Conservation (phyloP, 2,329 filamentous ascomycete species). For the Penicillium sp. region DNA sequence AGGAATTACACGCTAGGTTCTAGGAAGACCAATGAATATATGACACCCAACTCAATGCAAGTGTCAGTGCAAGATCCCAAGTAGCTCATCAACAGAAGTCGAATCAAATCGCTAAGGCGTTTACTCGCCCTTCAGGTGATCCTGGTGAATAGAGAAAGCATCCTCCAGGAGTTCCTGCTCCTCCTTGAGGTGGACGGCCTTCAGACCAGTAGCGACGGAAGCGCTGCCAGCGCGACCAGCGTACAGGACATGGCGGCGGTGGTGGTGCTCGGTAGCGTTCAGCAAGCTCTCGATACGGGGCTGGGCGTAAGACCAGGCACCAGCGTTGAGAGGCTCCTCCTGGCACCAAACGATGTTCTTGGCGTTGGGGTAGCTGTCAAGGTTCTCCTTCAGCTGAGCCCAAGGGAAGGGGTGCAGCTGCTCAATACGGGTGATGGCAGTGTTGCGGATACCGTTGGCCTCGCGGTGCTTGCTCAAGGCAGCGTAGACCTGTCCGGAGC, state of each 20-base stretch:
- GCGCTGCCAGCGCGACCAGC: conserved; percentile 91
- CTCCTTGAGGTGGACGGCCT: conserved; percentile 85
- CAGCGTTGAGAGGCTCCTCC: conserved; percentile 96
- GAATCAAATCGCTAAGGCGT: conserved; percentile 12
- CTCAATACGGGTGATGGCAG: conserved; percentile 92
- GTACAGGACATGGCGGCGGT: conserved; percentile 95
- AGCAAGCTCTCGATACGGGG: conserved; percentile 94
- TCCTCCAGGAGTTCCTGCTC: conserved; percentile 77
- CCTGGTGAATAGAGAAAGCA: conserved; percentile 63
- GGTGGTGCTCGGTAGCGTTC: conserved; percentile 86
- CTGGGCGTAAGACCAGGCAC: conserved; percentile 96
- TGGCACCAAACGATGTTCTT: conserved; percentile 97
- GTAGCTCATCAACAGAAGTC: conserved; percentile 4
- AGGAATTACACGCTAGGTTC: conserved; percentile 31
- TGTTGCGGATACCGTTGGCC: conserved; percentile 81
- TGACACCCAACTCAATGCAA: conserved; percentile 22
- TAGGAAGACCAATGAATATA: conserved; percentile 28
- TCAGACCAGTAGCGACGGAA: conserved; percentile 89
- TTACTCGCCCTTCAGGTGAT: conserved; percentile 66
- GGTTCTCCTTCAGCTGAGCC: conserved; percentile 93
- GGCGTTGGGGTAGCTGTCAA: conserved; percentile 95
- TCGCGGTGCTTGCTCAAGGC: conserved; percentile 88
- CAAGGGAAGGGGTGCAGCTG: conserved; percentile 99
- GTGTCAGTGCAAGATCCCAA: conserved; percentile 8
- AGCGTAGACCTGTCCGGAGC: conserved; percentile 90